Evolutionary conservation across 106 monocot species (phyloP).

Genomic region (Acanthochlamys bracteata): DNA sequence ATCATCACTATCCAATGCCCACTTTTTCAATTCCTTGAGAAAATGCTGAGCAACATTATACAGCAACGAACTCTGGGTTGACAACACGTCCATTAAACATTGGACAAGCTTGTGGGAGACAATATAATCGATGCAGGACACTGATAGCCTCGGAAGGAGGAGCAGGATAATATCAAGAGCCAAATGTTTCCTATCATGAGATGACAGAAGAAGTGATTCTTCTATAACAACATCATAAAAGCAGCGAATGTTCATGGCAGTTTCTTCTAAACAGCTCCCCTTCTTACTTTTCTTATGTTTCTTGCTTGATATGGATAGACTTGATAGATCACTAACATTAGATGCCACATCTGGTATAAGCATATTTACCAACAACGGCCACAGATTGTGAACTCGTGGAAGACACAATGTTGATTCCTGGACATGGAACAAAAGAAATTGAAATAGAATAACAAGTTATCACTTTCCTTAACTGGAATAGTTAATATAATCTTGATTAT

Average conservation of each 20-base stretch:
- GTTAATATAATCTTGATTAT: too few species aligned
- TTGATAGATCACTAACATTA: slow-evolving; percentile 24
- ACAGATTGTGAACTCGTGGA: slow-evolving; percentile 82
- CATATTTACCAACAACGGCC: slow-evolving; percentile 55
- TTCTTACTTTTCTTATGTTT: slow-evolving; percentile 76
- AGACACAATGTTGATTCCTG: slow-evolving; percentile 91
- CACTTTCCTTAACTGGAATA: too few species aligned
- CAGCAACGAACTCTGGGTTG: slow-evolving; percentile 59
- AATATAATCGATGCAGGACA: slow-evolving; percentile 45
- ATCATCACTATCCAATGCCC: slow-evolving; percentile 51
- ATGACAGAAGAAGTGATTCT: slow-evolving; percentile 69
- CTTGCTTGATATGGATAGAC: slow-evolving; percentile 22
- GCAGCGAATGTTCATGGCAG: slow-evolving; percentile 35
- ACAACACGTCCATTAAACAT: slow-evolving; percentile 80
- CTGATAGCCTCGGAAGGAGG: slow-evolving; percentile 59
- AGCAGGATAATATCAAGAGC: slow-evolving; percentile 61
- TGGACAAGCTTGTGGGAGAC: slow-evolving; percentile 79
- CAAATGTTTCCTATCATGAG: slow-evolving; percentile 94
- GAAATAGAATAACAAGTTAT: too few species aligned
- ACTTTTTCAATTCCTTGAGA: slow-evolving; percentile 54
- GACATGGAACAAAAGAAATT: slow-evolving; percentile 1
- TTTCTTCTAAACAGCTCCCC: slow-evolving; percentile 44
- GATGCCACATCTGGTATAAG: slow-evolving; percentile 34
- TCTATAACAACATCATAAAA: slow-evolving; percentile 86
- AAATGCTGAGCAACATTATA: slow-evolving; percentile 80